Percentiles rank a stretch among this genome's conserved stretches.
Evolutionary conservation across 2,329 filamentous ascomycete species (phyloP).

Genomic region (Microcyclospora tardicrescens): DNA sequence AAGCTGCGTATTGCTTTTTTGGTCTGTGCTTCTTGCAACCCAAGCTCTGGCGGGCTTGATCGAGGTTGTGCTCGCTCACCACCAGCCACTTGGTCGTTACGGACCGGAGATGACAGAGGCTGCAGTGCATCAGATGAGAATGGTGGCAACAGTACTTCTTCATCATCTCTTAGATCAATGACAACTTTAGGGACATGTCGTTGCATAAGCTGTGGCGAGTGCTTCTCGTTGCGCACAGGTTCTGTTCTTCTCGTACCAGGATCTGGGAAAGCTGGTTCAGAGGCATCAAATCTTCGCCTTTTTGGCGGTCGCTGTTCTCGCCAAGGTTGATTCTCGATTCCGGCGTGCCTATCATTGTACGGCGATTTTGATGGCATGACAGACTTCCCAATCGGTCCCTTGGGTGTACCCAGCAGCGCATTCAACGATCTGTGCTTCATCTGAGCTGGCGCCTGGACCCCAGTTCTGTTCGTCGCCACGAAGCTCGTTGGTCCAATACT

Average conservation of each 20-base stretch:
- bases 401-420: slow-evolving; percentile 52
- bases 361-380: slow-evolving; percentile 47
- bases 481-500: neutral
- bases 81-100: slow-evolving; percentile 10
- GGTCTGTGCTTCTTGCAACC: slow-evolving; percentile 5
- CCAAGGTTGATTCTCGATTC: slow-evolving; percentile 20
- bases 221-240: too few relatives aligned
- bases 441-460: slow-evolving; percentile 20
- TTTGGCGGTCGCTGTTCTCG: slow-evolving; percentile 26
- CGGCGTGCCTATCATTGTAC: slow-evolving; percentile 43
- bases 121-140: slow-evolving; percentile 16
- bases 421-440: slow-evolving; percentile 47
- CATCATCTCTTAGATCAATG: slow-evolving; percentile 26
- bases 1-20: neutral
- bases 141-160: slow-evolving; percentile 13
- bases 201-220: too few relatives aligned
- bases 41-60: slow-evolving; percentile 25
- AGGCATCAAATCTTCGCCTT: slow-evolving; percentile 22
- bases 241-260: too few relatives aligned
- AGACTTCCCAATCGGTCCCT: slow-evolving; percentile 50
- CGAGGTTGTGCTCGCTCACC: slow-evolving; percentile 2
- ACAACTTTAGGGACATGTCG: slow-evolving; percentile 12
- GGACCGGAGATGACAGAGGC: slow-evolving; percentile 10
- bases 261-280: too few relatives aligned
- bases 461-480: neutral